Base-by-base conservation (phyloP, 1,284 basidiomycete genomes). In the Fereydounia khargensis region DNA sequence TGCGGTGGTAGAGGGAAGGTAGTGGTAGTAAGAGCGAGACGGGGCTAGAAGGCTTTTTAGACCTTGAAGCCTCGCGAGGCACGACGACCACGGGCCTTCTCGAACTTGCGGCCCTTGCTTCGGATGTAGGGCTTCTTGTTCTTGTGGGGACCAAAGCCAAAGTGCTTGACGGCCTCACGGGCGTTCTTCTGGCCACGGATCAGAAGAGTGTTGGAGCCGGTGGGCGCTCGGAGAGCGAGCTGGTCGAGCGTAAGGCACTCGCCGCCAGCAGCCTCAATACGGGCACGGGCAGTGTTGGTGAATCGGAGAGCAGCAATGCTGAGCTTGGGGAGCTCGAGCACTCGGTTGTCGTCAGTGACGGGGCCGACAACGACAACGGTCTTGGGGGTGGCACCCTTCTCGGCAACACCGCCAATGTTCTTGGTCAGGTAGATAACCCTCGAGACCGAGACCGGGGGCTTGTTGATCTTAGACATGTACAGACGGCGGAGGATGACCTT, bases 401-500 rank as follows among this genome's bases (percentile, higher is more conserved):
- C 63, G 49, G 72, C 51, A 27, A 70, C 59, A 48, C 69, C 69
- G 35, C 72, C 72, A 50, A 65, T 65, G 61, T 70, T 67, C 51
- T 65, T 62, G 48, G 73, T 68, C 38, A 75, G 55, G 69, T 72
- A 75, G 47, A 73, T 63, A 35, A 73, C 46, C 23, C 73, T 63
- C 52, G 73, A 75, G 22, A 75, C 65, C 43, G 94, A 97, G 65
- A 98, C 81, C 49, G 95, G 95, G 43, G 95, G 91, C 65, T 91
- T 89, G 85, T 98, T 98, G 84, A 84, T 86, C 83, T 92, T 91
- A 78, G 89, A 91, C 80, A 92, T 87, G 83, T 91, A 98, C 58
- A 98, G 86, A 56, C 94, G 88, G 80, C 87, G 89, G 76, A 99
- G 90, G 80, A 99, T 82, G 76, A 86, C 88, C 86, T 94, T 91